Evolutionary conservation across 495 filamentous ascomycete genomes (phyloP).

Genomic region (Talaromyces adpressus): DNA sequence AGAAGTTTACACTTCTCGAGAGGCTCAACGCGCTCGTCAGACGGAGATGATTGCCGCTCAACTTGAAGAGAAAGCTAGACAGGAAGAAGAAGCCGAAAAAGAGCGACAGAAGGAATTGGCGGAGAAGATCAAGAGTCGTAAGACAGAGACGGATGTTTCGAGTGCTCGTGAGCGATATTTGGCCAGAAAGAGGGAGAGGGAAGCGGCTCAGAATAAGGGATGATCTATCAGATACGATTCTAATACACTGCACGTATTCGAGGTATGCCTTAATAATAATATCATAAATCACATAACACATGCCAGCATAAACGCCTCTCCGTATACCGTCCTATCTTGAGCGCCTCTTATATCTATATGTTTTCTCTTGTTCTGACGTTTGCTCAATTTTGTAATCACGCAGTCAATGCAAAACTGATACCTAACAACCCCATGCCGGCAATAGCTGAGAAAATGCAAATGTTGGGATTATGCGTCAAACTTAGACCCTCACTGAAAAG

Average conservation of each 20-base stretch:
- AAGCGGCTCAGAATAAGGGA: slow-evolving; percentile 16
- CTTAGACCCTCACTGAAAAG: slow-evolving; percentile 80
- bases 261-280: neutral
- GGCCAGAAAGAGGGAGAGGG: slow-evolving; percentile 74
- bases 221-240: neutral
- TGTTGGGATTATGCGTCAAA: slow-evolving; percentile 67
- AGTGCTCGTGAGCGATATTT: slow-evolving; percentile 85
- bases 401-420: slow-evolving; percentile 76
- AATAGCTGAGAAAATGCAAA: slow-evolving; percentile 83
- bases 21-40: slow-evolving; percentile 68
- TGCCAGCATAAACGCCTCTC: neutral
- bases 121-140: slow-evolving; percentile 62
- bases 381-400: slow-evolving; percentile 19
- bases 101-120: slow-evolving; percentile 60
- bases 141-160: slow-evolving; percentile 73
- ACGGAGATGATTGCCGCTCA: slow-evolving; percentile 72
- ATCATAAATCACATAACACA: neutral
- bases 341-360: neutral
- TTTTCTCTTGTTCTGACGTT: neutral
- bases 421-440: slow-evolving; percentile 87
- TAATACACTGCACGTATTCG: neutral
- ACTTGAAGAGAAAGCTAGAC: slow-evolving; percentile 65
- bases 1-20: slow-evolving; percentile 37
- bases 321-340: neutral
- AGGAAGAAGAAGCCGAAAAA: slow-evolving; percentile 70